Evolutionary conservation across 768 basidiomycete genomes (phyloP), one percentile per base, ranked within the genome.

Genomic region (Hortiboletus flavorubellus): DNA sequence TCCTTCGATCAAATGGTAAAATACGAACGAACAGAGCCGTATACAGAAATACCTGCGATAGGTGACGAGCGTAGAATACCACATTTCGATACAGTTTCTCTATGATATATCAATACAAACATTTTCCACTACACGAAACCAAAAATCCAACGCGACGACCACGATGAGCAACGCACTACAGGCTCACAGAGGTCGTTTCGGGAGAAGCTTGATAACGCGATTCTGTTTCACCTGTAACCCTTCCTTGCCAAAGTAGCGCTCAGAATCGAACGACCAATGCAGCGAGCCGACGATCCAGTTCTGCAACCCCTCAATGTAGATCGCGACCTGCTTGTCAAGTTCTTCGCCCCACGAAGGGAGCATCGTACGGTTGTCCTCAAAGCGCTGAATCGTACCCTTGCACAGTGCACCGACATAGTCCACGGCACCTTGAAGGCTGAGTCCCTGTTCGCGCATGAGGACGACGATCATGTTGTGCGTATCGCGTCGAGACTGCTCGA

Each of bases 381-480:
- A 85, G 30, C 75, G 68, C 59, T 81, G 76, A 54, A 86, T 80
- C 21, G 80, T 78, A 61, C 76, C 73, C 54, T 73, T 71, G 68
- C 85, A 89, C 4, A 86, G 74, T 10, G 81, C 76, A 12, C 85
- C 87, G 52, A 87, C 80, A 58, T 78, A 78, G 66, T 87, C 80
- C 30, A 89, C 68, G 4, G 87, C 87, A 34, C 76, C 72, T 57
- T 89, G 86, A 9, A 89, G 71, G 35, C 73, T 74, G 46, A 84
- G 73, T 4, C 77, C 79, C 49, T 82, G 79, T 55, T 83, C 74
- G 42, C 76, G 71, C 84, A 86, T 87, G 58, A 88, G 76, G 48
- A 89, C 83, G n/a, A 77, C 73, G 51, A 90, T 78, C 78, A 89
- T 85, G 66, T 90, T 89, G 67, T 87, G 83, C 16, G 81, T 83